A percentile compares a stretch with the other conserved stretches of the same genome.
Conservation (phyloP, 495 filamentous ascomycete species). For the Podospora comata region DNA sequence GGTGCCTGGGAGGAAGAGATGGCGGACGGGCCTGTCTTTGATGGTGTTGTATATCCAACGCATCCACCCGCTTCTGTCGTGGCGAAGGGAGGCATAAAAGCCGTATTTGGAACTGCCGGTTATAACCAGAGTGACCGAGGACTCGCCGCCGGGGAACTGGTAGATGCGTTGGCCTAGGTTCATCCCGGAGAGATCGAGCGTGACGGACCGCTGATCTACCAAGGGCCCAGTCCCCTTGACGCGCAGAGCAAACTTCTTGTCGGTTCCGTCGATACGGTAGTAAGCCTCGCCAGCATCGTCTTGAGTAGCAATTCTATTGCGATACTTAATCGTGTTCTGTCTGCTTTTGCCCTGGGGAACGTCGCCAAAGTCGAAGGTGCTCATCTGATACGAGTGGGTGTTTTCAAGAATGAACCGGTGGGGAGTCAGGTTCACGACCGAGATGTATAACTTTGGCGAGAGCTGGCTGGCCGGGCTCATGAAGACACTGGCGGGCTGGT, state of each 20-base stretch:
- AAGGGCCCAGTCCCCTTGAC: conserved; percentile 15
- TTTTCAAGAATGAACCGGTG: conserved; percentile 31
- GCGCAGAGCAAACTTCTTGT: conserved; percentile 22
- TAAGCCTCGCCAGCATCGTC: conserved; percentile 34
- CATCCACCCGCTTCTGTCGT: conserved; percentile 35
- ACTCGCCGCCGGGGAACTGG: conserved; percentile 28
- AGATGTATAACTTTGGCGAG: conserved; percentile 26
- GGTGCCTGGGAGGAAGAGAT: conserved; percentile 32
- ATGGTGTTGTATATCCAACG: conserved; percentile 31
- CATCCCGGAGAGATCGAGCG: conserved; percentile 26
- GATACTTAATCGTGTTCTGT: conserved; percentile 29
- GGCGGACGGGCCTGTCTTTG: conserved; percentile 24
- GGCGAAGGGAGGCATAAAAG: conserved; percentile 27
- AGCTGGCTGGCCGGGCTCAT: conserved; percentile 12
- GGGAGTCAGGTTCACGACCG: conserved; percentile 35
- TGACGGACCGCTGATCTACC: conserved; percentile 19
- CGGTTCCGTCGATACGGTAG: conserved; percentile 28
- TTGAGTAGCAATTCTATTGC: conserved; percentile 8
- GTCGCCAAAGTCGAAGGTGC: conserved; percentile 24
- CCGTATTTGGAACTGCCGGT: conserved; percentile 31
- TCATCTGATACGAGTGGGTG: conserved; percentile 33
- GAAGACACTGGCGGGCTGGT: conserved; percentile 17
- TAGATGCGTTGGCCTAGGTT: conserved; percentile 31
- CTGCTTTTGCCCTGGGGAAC: conserved; percentile 22
- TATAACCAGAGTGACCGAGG: conserved; percentile 26